phyloP scores from a whole-genome alignment of 148 eudicot genomes.

The Camellia sinensis region DNA sequence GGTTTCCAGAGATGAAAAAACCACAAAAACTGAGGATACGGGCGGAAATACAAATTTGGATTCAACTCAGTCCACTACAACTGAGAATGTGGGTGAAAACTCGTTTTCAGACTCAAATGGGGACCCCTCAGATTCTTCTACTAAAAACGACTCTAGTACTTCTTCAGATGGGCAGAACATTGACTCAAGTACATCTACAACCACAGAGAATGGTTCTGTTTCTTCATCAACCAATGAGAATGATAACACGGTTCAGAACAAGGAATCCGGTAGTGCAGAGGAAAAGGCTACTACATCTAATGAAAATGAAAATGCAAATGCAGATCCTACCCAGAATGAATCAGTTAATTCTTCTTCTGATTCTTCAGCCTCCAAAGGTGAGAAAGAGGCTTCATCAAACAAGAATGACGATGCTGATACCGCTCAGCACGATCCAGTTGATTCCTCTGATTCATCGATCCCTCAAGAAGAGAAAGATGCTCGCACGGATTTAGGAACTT shows the following conservation, averaged over 20 bases:
- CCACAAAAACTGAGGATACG: constrained; percentile 27
- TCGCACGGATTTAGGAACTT: constrained; percentile 52
- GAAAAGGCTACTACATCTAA: constrained; percentile 7
- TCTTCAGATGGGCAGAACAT: constrained; percentile 5
- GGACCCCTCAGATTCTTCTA: constrained; percentile 22
- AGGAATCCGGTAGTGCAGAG: constrained; percentile 17
- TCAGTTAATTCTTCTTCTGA: constrained; percentile 22
- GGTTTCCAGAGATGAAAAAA: constrained; percentile 11
- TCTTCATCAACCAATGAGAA: constrained; percentile 23
- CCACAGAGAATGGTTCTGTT: constrained; percentile 21
- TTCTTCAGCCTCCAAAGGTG: constrained; percentile 21
- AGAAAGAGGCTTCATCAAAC: constrained; percentile 22
- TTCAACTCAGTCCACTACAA: neutral
- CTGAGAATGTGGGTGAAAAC: constrained; percentile 1
- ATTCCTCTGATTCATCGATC: constrained; percentile 37
- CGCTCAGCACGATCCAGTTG: constrained; percentile 30
- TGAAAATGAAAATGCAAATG: constrained; percentile 17
- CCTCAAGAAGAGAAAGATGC: constrained; percentile 50
- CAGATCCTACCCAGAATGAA: constrained; percentile 15
- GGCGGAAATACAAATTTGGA: neutral
- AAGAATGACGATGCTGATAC: constrained; percentile 24
- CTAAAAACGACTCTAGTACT: neutral
- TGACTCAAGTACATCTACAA: constrained; percentile 13
- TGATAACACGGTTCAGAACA: neutral
- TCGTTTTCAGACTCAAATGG: constrained; percentile 10